Evolutionary conservation across 1,284 basidiomycete genomes (phyloP), one percentile per base, ranked within the genome.

Genomic region (Tranzscheliella williamsii): DNA sequence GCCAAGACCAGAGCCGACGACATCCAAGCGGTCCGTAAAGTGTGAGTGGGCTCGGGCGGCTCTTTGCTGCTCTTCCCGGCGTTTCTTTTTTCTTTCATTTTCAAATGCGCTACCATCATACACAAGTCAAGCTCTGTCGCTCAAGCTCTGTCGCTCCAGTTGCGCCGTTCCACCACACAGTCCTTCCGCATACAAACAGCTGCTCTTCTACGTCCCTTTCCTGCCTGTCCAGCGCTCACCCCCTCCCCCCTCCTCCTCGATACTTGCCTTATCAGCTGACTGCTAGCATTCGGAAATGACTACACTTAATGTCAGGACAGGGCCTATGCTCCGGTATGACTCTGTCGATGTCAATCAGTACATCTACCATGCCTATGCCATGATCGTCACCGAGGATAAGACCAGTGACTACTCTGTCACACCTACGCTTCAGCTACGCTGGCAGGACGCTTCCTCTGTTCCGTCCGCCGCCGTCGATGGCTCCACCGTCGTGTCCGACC

Each of bases 271-370:
- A n/a, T 11, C 27, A 11, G 27, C n/a, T 29, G 11, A n/a, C 27
- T 29, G 11, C 27, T 29, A n/a, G 11, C 27, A 29, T n/a, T 9
- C 26, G n/a, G 44, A 11, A 8, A 73, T 73, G 71, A 57, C 69
- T 20, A 64, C 64, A 2, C 65, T 69, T 53, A 72, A 72, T 31
- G 56, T 67, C 34, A 58, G 62, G 32, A 64, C 60, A 30, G 92
- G 92, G 2, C 93, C 93, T 11, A 82, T 97, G 31, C 80, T 98
- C 58, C 85, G 87, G 54, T 97, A 94, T 78, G 93, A 97, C 77
- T 95, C 90, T 0, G 85, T 91, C 21, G 86, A 89, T 55, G 81
- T 85, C 46, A 79, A 84, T 32, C 85, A 56, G 27, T 58, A 52
- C 37, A 38, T 58, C 23, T 97, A 91, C 89, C 84, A 87, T 65